Evolutionary conservation across 306 rosid species (phyloP), one percentile per base, ranked within the genome.

Genomic region (Dryas octopetala): DNA sequence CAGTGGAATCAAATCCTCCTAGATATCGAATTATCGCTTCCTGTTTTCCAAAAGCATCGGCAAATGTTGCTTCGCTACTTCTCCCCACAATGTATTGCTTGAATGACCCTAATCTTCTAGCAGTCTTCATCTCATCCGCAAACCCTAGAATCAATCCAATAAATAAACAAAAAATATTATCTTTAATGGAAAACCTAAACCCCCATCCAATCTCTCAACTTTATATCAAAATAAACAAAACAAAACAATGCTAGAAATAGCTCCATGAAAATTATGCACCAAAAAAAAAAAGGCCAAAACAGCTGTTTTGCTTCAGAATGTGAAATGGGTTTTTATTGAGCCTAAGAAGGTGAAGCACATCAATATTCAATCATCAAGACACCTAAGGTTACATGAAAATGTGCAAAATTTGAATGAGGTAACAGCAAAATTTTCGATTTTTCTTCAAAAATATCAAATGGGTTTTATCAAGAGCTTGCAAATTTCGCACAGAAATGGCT

Each of bases 21-120:
- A 91, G 96, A 70, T 52, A 90, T 32, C 97, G 93, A 81, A 91
- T 70, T 47, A 89, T 89, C 3, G 89, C 84, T 86, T 95, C 96
- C 65, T 82, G 90, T 81, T 89, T 91, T 76, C 89, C 90, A 12
- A 90, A 82, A 4, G 91, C 91, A 28, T 78, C 79, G 0, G 89
- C 9, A 68, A 91, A 90, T 47, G 97, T 90, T 43, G 81, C 93
- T 74, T 91, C 96, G 58, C 98, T 91, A 82, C 96, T 87, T 87
- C 97, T 74, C 10, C 96, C 98, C n/a, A 89, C 96, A 64, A 91
- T 70, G 47, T 66, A 95, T 64, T 88, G 86, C 87, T 95, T 95
- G 61, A 91, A 86, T 9, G 85, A 59, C 3, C 96, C 93, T 2
- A 90, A 4, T 74, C 80, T 91, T 66, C 87, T 83, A 4, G 97